Conservation (phyloP, 148 eudicot species). For the Rhododendron ovatum region DNA sequence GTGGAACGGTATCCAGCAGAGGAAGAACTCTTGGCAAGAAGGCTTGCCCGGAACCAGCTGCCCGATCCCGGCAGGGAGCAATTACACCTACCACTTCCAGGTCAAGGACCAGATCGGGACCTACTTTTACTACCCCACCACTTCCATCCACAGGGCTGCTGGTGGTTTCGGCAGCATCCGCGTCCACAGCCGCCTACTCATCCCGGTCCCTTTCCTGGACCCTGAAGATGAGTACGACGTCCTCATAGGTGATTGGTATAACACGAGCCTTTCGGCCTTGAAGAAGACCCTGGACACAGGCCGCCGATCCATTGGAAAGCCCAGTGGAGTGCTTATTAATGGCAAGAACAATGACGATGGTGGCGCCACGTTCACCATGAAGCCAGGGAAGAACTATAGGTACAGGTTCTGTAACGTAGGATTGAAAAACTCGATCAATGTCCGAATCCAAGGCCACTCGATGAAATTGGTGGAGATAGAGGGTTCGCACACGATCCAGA, state of each 20-base stretch:
- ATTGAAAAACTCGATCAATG: slow-evolving; percentile 46
- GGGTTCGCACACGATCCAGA: slow-evolving; percentile 64
- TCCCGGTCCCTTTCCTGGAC: slow-evolving; percentile 52
- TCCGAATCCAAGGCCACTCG: slow-evolving; percentile 50
- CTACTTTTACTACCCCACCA: slow-evolving; percentile 49
- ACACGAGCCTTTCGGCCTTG: slow-evolving; percentile 35
- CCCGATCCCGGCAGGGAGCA: slow-evolving; percentile 55
- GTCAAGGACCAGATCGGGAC: slow-evolving; percentile 34
- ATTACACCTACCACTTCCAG: slow-evolving; percentile 40
- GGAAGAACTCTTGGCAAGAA: slow-evolving; percentile 71
- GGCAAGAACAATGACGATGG: slow-evolving; percentile 31
- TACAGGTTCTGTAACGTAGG: slow-evolving; percentile 77
- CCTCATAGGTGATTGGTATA: slow-evolving; percentile 64
- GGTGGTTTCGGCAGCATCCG: slow-evolving; percentile 54
- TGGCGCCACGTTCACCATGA: slow-evolving; percentile 37
- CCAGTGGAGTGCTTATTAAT: slow-evolving; percentile 57
- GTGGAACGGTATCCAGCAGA: slow-evolving; percentile 62
- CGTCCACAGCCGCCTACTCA: slow-evolving; percentile 42
- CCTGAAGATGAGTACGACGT: slow-evolving; percentile 62
- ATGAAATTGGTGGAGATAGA: slow-evolving; percentile 62
- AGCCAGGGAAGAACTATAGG: slow-evolving; percentile 52
- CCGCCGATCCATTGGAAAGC: slow-evolving; percentile 34
- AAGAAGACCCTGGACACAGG: slow-evolving; percentile 43
- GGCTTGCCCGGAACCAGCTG: slow-evolving; percentile 57
- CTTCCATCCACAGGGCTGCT: slow-evolving; percentile 35